A percentile compares a stretch with the other conserved stretches of the same genome.
Conservation (phyloP, 2,329 filamentous ascomycete genomes). For the Penicillium fuscoglaucum region DNA sequence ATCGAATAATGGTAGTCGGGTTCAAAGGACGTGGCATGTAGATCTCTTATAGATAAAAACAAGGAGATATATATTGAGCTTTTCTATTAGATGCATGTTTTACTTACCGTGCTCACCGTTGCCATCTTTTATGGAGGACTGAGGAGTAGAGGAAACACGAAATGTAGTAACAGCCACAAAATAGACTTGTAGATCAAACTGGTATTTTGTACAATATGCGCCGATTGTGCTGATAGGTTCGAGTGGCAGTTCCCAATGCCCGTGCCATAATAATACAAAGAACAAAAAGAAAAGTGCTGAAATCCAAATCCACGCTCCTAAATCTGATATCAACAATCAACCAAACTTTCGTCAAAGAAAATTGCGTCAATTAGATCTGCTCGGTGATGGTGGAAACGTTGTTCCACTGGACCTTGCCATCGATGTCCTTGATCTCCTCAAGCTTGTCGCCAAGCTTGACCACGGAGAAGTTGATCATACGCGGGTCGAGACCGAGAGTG, state of each 20-base stretch:
- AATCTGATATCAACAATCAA: slow-evolving; percentile 13
- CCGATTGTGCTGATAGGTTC: slow-evolving; percentile 34
- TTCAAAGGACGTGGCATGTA: neutral
- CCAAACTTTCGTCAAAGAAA: neutral
- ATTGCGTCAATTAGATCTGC: slow-evolving; percentile 20
- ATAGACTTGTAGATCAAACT: slow-evolving; percentile 18
- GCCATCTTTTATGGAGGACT: neutral
- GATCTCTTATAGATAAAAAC: neutral
- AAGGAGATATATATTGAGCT: neutral
- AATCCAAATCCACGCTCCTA: slow-evolving; percentile 14
- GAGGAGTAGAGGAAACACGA: neutral
- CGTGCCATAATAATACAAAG: slow-evolving; percentile 32
- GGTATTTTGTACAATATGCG: slow-evolving; percentile 33
- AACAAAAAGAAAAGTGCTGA: slow-evolving; percentile 21
- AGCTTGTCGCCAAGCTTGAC: slow-evolving; percentile 78
- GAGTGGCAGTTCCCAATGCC: slow-evolving; percentile 23
- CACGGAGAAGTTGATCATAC: slow-evolving; percentile 82
- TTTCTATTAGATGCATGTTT: neutral
- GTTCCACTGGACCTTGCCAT: slow-evolving; percentile 57
- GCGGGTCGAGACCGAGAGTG: slow-evolving; percentile 79
- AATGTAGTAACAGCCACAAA: neutral
- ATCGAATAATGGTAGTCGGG: neutral
- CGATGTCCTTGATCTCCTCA: slow-evolving; percentile 60
- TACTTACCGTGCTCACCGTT: neutral
- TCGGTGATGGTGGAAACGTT: slow-evolving; percentile 32